Evolutionary conservation across 1,284 basidiomycete species (phyloP).

Genomic region (Papiliotrema flavescens): DNA sequence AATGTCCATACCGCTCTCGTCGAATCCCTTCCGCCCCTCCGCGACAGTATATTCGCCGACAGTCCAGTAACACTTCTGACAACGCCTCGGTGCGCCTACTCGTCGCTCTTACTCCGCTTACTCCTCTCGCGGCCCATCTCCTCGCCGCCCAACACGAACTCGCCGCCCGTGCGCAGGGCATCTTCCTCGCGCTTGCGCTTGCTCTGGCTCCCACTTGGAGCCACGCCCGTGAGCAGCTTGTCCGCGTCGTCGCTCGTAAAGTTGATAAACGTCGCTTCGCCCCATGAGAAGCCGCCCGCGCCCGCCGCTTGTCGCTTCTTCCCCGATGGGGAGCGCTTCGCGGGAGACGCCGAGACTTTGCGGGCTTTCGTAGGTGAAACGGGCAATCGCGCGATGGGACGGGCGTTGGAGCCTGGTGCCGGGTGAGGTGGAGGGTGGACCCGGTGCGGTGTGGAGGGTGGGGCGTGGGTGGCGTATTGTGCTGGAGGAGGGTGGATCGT

Average conservation of each 20-base stretch:
- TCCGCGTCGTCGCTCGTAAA: constrained; percentile 42
- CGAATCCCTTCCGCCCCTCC: not conserved
- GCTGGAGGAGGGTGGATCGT: constrained; percentile 30
- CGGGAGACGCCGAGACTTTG: constrained; percentile 16
- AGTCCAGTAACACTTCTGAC: too few relatives aligned
- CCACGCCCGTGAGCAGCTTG: constrained; percentile 42
- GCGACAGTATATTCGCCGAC: too few relatives aligned
- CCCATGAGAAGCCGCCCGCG: constrained; percentile 25
- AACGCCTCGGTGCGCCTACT: constrained; percentile 5
- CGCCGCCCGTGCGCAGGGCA: constrained; percentile 8
- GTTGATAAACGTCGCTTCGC: constrained; percentile 43
- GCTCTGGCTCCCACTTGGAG: constrained; percentile 36
- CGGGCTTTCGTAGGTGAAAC: constrained; percentile 17
- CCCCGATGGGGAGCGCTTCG: constrained; percentile 27
- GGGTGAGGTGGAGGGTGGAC: constrained; percentile 35
- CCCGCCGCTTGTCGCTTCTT: constrained; percentile 9
- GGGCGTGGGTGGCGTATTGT: constrained; percentile 5
- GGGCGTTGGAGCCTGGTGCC: constrained; percentile 3
- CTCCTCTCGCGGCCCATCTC: constrained; percentile 11
- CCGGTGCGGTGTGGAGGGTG: constrained; percentile 18
- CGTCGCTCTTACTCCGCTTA: constrained; percentile 21
- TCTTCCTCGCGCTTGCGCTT: constrained; percentile 37
- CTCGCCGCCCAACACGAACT: not conserved
- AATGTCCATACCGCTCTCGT: not conserved
- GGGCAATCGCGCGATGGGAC: constrained; percentile 32